Evolutionary conservation across 768 basidiomycete species (phyloP).

Genomic region (Russula ochroleuca): DNA sequence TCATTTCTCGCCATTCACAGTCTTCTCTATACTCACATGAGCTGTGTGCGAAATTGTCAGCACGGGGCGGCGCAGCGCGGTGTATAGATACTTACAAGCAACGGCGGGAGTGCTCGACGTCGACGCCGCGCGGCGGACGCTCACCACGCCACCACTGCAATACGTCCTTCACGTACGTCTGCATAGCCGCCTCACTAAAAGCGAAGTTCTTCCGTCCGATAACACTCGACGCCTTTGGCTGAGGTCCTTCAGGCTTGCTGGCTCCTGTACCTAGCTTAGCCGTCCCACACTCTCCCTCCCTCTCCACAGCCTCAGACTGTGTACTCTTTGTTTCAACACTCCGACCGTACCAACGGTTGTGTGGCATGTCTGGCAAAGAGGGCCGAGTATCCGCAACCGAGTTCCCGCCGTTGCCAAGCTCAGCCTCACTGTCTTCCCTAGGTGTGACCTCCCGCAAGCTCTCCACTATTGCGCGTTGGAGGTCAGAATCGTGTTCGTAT

Average conservation of each 20-base stretch:
- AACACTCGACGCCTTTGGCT: constrained; percentile 36
- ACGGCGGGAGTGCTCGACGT: constrained; percentile 50
- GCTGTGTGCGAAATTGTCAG: constrained; percentile 19
- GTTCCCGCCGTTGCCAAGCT: not conserved
- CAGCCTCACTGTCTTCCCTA: not conserved
- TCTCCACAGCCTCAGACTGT: constrained; percentile 9
- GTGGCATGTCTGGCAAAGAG: constrained; percentile 25
- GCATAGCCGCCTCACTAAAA: constrained; percentile 51
- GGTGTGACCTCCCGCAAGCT: constrained; percentile 26
- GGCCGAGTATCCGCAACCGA: not conserved
- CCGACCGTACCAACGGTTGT: constrained; percentile 35
- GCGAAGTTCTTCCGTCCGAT: constrained; percentile 63
- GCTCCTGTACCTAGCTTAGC: not conserved
- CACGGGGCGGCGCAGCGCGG: not conserved
- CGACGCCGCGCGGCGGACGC: constrained; percentile 67
- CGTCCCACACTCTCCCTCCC: not conserved
- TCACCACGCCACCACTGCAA: constrained; percentile 74
- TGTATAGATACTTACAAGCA: constrained; percentile 53
- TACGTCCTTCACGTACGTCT: constrained; percentile 48
- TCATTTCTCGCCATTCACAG: constrained; percentile 42
- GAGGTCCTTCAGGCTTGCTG: not conserved
- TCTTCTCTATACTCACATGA: constrained; percentile 42
- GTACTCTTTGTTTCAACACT: constrained; percentile 29
- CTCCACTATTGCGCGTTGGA: constrained; percentile 29
- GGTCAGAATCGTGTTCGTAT: constrained; percentile 20